Base-by-base conservation (phyloP, 306 rosid species). In the Citrullus amarus region DNA sequence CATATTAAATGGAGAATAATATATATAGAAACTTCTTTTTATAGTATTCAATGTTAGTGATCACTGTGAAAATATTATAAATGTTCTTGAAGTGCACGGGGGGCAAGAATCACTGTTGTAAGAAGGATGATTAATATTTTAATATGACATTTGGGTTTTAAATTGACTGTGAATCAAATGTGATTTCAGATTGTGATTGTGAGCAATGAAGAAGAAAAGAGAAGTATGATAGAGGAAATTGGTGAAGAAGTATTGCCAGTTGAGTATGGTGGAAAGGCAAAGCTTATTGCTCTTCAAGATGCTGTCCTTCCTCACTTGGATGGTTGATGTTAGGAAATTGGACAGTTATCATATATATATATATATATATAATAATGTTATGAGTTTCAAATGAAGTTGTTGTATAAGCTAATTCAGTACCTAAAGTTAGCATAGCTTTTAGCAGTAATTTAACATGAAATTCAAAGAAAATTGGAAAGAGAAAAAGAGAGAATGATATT, bases 181-280 rank as follows among this genome's bases (percentile, higher is more conserved):
- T 12, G 15, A 9, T 55, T 6, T 92, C 92, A 94, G 98, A 72
- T 94, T 84, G 90, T 90, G 59, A 89, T 92, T 15, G 88, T 94
- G 76, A 86, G 75, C 70, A 87, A 85, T 18, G 97, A 92, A 32
- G 90, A 89, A 17, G 96, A 92, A 81, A 84, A 54, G 78, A 81
- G 41, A 46, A 66, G 83, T 69, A 86, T 94, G 76, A 30, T 88
- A 67, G 81, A 78, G 76, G 90, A 88, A 62, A 80, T 92, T 43
- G 97, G 98, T 6, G 97, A 89, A 85, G 97, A 92, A 22, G 80
- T 61, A 75, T 84, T 94, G 81, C 95, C 98, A 22, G 91, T 87
- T 86, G 93, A 87, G 79, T 92, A 89, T 78, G 98, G 98, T 30
- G 98, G 98, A 76, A 81, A 43, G 81, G 93, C 97, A 80, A 88